Evolutionary conservation across 2,329 filamentous ascomycete species (phyloP), one percentile per base, ranked within the genome.

Genomic region (Phialemonium atrogriseum): DNA sequence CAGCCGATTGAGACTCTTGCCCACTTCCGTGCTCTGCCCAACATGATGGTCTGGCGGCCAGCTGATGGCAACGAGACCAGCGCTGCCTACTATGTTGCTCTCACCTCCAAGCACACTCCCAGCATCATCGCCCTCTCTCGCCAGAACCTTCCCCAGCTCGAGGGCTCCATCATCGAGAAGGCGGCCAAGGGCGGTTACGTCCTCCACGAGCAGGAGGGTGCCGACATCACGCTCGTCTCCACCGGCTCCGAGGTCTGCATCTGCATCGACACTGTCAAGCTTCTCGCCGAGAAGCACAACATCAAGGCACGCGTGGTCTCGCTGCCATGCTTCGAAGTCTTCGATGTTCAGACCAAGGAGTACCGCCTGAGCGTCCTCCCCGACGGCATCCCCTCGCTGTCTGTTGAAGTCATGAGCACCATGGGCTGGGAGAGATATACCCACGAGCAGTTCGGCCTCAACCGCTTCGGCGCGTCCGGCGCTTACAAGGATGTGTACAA

Each of bases 1-100:
- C 91, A 98, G 76, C 91, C 91, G 60, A 94, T 98, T 50, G 91
- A 98, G 79, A 94, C 87, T 26, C 79, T 96, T 43, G 83, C 88
- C 39, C 91, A 96, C 69, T 96, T 96, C 86, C 89, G 91, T 60
- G 91, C 91, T 45, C 77, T 96, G 49, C 91, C 91, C 56, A 98
- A 98, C 81, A 84, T 83, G 73, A 94, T 96, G 85, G 89, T 96
- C 52, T 96, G 91, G 91, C 88, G 91, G 57, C 91, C 91, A 48
- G 89, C 91, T 51, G 91, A 96, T 55, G 89, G 89, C 55, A 96
- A 96, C 71, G 91, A 98, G 83, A 91, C 84, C 51, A 93, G 84
- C 56, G 89, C 87, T 53, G 89, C 91, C 48, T 98, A 96, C 78
- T 96, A 96, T 69, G 73, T 94, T 53, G 85, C 88, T 30, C 70